phyloP scores from a whole-genome alignment of 2,329 filamentous ascomycete species.

The Simplicillium aogashimaense region DNA sequence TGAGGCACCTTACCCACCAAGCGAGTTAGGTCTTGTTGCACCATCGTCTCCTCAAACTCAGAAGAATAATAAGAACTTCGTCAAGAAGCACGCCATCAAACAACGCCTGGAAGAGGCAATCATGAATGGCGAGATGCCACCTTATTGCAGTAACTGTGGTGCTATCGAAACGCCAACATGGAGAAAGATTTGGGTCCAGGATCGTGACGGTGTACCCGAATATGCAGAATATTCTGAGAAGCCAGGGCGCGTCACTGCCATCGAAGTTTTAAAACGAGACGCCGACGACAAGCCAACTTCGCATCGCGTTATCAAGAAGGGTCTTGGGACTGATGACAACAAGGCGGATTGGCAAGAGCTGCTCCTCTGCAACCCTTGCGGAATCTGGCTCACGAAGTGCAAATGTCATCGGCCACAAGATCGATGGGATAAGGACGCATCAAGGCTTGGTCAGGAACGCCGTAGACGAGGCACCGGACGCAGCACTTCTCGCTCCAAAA shows the following conservation, averaged over 20 bases:
- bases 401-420: constrained; percentile 74
- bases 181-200: constrained; percentile 84
- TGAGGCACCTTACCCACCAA: constrained; percentile 30
- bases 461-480: constrained; percentile 35
- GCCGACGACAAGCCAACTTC: constrained; percentile 50
- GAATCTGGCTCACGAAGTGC: constrained; percentile 88
- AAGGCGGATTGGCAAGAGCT: constrained; percentile 60
- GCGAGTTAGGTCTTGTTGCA: constrained; percentile 25
- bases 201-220: constrained; percentile 58
- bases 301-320: constrained; percentile 74
- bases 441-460: constrained; percentile 40
- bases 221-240: constrained; percentile 64
- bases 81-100: constrained; percentile 52
- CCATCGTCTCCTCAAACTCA: constrained; percentile 30
- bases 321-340: constrained; percentile 50
- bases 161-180: constrained; percentile 94
- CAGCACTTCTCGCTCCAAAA: constrained; percentile 33
- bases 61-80: constrained; percentile 52
- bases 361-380: constrained; percentile 88
- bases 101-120: constrained; percentile 55
- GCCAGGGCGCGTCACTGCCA: constrained; percentile 63
- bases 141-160: constrained; percentile 86
- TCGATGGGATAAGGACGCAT: constrained; percentile 64
- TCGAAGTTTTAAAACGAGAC: constrained; percentile 57
- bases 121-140: constrained; percentile 72